Percentiles rank a stretch among this genome's conserved stretches.
These are phyloP conservation scores for Penicillium goetzii DNA, from an alignment of 495 filamentous ascomycete genomes.

Conservation along the genomic window DNA sequence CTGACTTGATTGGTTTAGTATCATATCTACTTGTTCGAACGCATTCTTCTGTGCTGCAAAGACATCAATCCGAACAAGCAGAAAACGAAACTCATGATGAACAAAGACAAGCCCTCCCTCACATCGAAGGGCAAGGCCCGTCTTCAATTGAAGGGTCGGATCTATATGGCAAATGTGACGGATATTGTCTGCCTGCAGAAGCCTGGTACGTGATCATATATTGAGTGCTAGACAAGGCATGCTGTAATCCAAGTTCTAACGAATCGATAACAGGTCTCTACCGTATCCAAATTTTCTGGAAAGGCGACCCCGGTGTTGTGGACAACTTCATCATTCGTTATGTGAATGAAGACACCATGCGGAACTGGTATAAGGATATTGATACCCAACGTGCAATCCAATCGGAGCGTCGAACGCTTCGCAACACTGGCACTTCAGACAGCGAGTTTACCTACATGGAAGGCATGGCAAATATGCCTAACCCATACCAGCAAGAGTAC, in stretches of 20 bases:
- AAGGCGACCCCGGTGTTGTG: constrained; percentile 91
- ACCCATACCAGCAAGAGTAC: constrained; percentile 79
- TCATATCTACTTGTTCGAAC: constrained; percentile 95
- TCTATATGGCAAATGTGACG: constrained; percentile 99
- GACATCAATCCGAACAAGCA: constrained; percentile 86
- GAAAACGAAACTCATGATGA: constrained; percentile 68
- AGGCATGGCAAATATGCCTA: constrained; percentile 65
- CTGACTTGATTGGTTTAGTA: constrained; percentile 64
- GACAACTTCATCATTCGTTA: constrained; percentile 97
- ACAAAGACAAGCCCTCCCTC: constrained; percentile 68
- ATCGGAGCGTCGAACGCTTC: constrained; percentile 51
- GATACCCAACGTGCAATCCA: constrained; percentile 52
- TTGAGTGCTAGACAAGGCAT: background rate
- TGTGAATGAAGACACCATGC: constrained; percentile 85
- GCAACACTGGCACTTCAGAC: constrained; percentile 61
- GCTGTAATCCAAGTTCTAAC: constrained; percentile 12
- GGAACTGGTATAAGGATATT: constrained; percentile 76
- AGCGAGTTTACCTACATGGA: constrained; percentile 83
- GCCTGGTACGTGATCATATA: constrained; percentile 63
- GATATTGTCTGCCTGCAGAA: constrained; percentile 83
- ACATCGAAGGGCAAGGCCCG: constrained; percentile 77
- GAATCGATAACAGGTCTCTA: constrained; percentile 67
- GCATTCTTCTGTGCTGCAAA: constrained; percentile 96
- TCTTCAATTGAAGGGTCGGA: constrained; percentile 91
- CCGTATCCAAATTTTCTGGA: constrained; percentile 98